Conservation (phyloP, 1,284 basidiomycete species). For the Ceratobasidium sp. region DNA sequence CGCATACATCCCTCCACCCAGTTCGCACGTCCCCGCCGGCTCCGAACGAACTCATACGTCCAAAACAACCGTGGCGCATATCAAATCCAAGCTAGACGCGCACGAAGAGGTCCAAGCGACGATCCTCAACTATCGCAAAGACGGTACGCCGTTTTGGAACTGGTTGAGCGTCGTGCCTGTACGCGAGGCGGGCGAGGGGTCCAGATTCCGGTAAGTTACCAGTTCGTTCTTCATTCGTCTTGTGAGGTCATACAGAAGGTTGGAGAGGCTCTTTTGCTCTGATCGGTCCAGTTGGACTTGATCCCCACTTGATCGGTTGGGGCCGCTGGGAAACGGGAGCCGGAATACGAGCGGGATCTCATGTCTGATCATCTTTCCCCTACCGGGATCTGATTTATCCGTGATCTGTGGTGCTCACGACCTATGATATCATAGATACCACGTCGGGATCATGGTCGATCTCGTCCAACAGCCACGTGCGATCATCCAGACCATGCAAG, state of each 20-base stretch:
- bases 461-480: conserved; percentile 31
- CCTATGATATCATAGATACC: conserved; percentile 14
- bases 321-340: no score
- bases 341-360: no score
- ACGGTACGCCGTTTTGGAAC: conserved; percentile 42
- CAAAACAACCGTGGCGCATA: conserved; percentile 18
- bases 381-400: no score
- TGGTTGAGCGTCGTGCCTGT: conserved; percentile 33
- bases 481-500: conserved; percentile 33
- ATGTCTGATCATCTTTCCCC: no score
- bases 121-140: conserved; percentile 26
- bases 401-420: no score
- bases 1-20: conserved; percentile 33
- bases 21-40: conserved; percentile 35
- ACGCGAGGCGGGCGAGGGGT: conserved; percentile 22
- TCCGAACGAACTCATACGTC: conserved; percentile 12
- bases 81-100: conserved; percentile 32
- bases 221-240: no score
- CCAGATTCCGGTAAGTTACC: conserved; percentile 21
- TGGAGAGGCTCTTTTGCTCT: no score
- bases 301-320: no score
- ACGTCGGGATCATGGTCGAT: conserved; percentile 41
- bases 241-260: conserved; percentile 2
- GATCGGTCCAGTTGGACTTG: no score
- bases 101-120: conserved; percentile 25